phyloP scores from a whole-genome alignment of 1,284 basidiomycete genomes.

The Trichosporon coremiiforme region DNA sequence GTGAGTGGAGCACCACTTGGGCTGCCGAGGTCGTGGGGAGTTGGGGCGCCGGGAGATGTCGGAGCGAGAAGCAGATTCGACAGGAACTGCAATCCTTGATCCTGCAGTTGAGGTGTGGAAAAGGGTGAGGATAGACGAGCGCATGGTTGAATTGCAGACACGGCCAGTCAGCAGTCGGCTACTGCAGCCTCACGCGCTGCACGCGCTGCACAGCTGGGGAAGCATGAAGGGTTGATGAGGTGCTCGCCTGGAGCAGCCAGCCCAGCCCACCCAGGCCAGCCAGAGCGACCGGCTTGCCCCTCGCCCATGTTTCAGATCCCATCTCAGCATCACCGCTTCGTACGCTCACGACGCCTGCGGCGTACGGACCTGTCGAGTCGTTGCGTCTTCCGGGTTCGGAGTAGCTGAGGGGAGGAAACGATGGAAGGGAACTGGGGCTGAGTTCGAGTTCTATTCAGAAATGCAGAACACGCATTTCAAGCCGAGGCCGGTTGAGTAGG shows the following conservation, averaged over 20 bases:
- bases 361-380: neutral
- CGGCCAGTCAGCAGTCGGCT: slow-evolving; percentile 4
- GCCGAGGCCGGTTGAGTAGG: neutral
- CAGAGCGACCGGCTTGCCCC: neutral
- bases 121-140: neutral
- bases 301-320: neutral
- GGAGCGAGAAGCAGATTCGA: slow-evolving; percentile 1
- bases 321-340: slow-evolving; percentile 2
- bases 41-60: slow-evolving; percentile 3
- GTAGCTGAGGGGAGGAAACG: neutral
- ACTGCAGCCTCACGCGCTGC: neutral
- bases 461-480: neutral
- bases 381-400: neutral
- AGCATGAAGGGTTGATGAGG: neutral
- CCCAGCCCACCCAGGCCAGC: neutral
- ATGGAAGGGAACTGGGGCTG: neutral
- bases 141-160: slow-evolving; percentile 9
- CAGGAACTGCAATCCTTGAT: neutral
- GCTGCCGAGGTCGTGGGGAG: neutral
- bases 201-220: neutral
- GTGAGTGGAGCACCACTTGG: neutral
- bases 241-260: neutral
- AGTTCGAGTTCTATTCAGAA: neutral
- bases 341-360: neutral
- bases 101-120: neutral